Evolutionary conservation across 495 filamentous ascomycete genomes (phyloP).

Genomic region (Parathielavia hyrcaniae): DNA sequence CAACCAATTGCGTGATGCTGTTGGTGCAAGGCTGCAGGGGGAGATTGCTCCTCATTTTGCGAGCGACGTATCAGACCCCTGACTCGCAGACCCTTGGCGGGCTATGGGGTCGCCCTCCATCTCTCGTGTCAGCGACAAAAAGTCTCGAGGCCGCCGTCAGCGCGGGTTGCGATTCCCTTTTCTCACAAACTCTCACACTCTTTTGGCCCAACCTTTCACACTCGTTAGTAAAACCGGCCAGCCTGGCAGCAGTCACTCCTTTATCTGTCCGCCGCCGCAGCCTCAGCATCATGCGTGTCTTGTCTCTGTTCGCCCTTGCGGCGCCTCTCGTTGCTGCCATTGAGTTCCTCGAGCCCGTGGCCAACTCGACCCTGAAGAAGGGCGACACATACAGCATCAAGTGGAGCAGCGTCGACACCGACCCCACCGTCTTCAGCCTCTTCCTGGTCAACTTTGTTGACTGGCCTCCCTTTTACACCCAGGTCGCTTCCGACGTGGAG

Average conservation of each 20-base stretch:
- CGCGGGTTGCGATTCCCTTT: constrained; percentile 5
- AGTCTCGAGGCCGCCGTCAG: background rate
- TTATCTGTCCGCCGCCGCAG: constrained; percentile 15
- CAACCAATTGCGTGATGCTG: too few species aligned
- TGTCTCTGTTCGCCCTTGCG: constrained; percentile 27
- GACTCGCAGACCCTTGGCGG: too few species aligned
- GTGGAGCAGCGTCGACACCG: constrained; percentile 45
- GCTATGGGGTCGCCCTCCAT: background rate
- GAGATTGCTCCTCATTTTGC: too few species aligned
- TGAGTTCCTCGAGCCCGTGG: constrained; percentile 23
- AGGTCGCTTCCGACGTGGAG: constrained; percentile 36
- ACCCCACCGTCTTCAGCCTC: constrained; percentile 39
- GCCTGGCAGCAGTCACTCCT: constrained; percentile 27
- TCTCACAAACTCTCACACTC: constrained; percentile 1
- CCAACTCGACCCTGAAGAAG: constrained; percentile 36
- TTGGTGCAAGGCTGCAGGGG: too few species aligned
- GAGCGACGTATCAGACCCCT: too few species aligned
- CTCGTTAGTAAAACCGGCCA: background rate
- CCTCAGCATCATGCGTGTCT: constrained; percentile 24
- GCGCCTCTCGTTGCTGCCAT: constrained; percentile 34
- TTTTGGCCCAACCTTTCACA: constrained; percentile 1
- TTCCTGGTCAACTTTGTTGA: constrained; percentile 48
- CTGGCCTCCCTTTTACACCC: constrained; percentile 42
- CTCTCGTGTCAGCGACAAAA: background rate
- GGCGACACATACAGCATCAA: constrained; percentile 33